phyloP scores from a whole-genome alignment of 2,329 filamentous ascomycete species.

The Colletotrichum endophyticum region DNA sequence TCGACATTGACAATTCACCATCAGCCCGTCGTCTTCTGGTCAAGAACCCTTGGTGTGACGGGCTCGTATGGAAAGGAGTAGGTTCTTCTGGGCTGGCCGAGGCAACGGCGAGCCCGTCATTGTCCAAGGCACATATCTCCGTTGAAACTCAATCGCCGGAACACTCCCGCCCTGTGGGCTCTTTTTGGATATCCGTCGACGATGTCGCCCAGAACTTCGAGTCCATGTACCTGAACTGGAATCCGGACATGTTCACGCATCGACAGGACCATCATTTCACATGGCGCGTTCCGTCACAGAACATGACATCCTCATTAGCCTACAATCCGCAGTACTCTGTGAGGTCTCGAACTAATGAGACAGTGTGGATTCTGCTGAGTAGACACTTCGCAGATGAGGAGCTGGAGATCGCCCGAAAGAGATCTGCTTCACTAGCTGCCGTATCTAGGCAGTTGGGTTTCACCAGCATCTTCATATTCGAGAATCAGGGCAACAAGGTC shows the following conservation, averaged over 20 bases:
- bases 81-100: constrained; percentile 23
- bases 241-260: constrained; percentile 79
- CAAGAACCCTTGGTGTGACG: constrained; percentile 96
- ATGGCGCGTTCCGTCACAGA: constrained; percentile 69
- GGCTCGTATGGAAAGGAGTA: constrained; percentile 71
- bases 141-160: constrained; percentile 22
- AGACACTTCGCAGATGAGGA: constrained; percentile 82
- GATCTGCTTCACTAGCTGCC: constrained; percentile 43
- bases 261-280: constrained; percentile 90
- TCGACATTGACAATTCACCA: constrained; percentile 72
- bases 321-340: constrained; percentile 78
- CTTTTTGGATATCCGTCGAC: constrained; percentile 92
- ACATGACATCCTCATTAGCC: constrained; percentile 59
- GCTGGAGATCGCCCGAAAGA: constrained; percentile 57
- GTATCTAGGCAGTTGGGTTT: constrained; percentile 71
- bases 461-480: constrained; percentile 86
- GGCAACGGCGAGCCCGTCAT: neutral
- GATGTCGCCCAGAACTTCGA: constrained; percentile 92
- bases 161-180: constrained; percentile 58
- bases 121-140: neutral
- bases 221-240: constrained; percentile 97
- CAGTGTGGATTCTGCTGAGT: constrained; percentile 83
- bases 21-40: constrained; percentile 75
- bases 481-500: constrained; percentile 72
- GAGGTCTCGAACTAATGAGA: constrained; percentile 60